Percentiles rank a stretch among this genome's conserved stretches.
phyloP scores from a whole-genome alignment of 345 rosid species.

The Dipteronia sinensis region DNA sequence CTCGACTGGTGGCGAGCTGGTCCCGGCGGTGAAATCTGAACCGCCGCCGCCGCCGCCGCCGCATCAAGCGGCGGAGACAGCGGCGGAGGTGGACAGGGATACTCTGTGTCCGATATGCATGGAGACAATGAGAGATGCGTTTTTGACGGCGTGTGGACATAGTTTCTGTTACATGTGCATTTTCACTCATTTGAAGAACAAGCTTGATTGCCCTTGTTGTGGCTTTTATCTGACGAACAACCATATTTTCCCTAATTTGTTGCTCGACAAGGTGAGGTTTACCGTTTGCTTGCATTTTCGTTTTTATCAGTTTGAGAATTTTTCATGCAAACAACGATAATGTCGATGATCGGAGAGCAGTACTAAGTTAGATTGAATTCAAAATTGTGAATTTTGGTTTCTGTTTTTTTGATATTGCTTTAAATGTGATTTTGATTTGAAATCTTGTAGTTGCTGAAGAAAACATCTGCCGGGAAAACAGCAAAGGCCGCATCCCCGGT shows the following conservation, averaged over 20 bases:
- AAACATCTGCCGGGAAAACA: constrained; percentile 41
- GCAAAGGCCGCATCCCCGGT: constrained; percentile 48
- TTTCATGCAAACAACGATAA: background rate
- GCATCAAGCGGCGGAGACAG: background rate
- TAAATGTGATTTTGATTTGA: background rate
- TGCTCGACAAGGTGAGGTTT: constrained; percentile 48
- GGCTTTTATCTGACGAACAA: constrained; percentile 39
- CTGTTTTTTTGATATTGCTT: background rate
- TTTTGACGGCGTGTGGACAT: constrained; percentile 57
- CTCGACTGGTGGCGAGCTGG: constrained; percentile 32
- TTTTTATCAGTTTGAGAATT: background rate
- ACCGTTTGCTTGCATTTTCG: background rate
- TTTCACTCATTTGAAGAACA: constrained; percentile 48
- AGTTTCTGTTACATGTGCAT: constrained; percentile 58
- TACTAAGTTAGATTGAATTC: too few species aligned
- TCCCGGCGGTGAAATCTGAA: constrained; percentile 33
- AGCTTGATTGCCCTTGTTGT: constrained; percentile 62
- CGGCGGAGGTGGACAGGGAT: constrained; percentile 36
- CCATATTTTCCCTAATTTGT: constrained; percentile 52
- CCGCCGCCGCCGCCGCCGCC: background rate
- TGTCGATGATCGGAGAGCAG: background rate
- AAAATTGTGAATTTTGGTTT: too few species aligned
- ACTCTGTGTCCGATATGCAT: constrained; percentile 62
- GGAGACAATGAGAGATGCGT: constrained; percentile 57
- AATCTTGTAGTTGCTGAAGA: constrained; percentile 51